Percentiles rank a stretch among this genome's conserved stretches.
Conservation (phyloP, 2,329 filamentous ascomycete genomes). For the Massarina eburnea region DNA sequence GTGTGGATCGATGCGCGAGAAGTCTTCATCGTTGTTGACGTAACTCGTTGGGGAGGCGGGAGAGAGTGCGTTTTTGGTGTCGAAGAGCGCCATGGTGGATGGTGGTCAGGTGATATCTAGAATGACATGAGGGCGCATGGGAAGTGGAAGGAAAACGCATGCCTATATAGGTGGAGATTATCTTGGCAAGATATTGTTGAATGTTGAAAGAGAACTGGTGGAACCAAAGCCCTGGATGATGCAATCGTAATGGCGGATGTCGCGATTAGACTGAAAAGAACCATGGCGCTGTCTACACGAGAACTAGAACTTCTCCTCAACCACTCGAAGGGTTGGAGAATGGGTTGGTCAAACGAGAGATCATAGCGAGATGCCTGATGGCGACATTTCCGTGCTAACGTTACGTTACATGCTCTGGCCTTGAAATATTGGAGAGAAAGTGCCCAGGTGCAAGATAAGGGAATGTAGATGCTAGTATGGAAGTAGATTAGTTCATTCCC, state of each 20-base stretch:
- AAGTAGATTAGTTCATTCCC: no score
- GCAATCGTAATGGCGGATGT: background rate
- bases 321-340: background rate
- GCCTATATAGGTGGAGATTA: background rate
- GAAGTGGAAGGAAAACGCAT: background rate
- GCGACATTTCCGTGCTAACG: background rate
- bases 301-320: background rate
- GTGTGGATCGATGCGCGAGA: constrained; percentile 55
- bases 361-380: background rate
- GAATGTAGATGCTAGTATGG: no score
- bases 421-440: no score
- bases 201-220: background rate
- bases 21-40: constrained; percentile 24
- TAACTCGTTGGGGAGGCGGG: constrained; percentile 1
- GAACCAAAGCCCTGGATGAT: background rate
- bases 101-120: background rate
- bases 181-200: background rate
- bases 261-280: background rate
- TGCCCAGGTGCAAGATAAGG: no score
- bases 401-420: no score
- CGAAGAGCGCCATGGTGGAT: constrained; percentile 5
- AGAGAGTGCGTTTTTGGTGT: constrained; percentile 3
- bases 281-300: background rate
- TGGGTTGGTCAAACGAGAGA: background rate
- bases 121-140: background rate